These are phyloP conservation scores for Knoxia roxburghii DNA, from an alignment of 257 asterid genomes.

Conservation along the genomic window DNA sequence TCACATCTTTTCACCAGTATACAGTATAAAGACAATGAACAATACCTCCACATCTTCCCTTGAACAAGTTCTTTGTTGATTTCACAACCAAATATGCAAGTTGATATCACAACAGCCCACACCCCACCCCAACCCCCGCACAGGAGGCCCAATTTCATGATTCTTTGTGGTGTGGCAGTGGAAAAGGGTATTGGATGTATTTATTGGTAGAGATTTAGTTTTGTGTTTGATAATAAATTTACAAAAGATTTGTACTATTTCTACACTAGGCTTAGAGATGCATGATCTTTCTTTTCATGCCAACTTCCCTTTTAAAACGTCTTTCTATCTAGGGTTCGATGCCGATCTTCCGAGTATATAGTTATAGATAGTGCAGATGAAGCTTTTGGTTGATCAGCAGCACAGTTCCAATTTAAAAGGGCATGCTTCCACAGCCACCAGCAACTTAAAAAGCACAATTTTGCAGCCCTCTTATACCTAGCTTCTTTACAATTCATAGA, in stretches of 20 bases:
- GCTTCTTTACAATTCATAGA: too few relatives aligned
- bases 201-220: neutral
- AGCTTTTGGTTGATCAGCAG: neutral
- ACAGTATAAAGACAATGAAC: neutral
- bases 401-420: neutral
- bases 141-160: too few relatives aligned
- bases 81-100: neutral
- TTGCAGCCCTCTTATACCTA: neutral
- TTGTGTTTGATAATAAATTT: neutral
- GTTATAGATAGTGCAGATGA: neutral
- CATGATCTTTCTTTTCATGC: neutral
- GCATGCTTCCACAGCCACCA: neutral
- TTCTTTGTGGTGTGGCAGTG: neutral
- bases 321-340: neutral
- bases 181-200: neutral
- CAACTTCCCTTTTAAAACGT: neutral
- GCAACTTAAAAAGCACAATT: neutral
- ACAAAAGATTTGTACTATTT: neutral
- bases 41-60: too few relatives aligned
- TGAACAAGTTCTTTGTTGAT: neutral
- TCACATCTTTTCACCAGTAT: neutral
- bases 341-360: neutral
- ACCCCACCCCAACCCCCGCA: too few relatives aligned
- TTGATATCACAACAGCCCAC: too few relatives aligned
- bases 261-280: neutral